Conservation (phyloP, 805 yeast genomes). For the Isabelozyma heimii region DNA sequence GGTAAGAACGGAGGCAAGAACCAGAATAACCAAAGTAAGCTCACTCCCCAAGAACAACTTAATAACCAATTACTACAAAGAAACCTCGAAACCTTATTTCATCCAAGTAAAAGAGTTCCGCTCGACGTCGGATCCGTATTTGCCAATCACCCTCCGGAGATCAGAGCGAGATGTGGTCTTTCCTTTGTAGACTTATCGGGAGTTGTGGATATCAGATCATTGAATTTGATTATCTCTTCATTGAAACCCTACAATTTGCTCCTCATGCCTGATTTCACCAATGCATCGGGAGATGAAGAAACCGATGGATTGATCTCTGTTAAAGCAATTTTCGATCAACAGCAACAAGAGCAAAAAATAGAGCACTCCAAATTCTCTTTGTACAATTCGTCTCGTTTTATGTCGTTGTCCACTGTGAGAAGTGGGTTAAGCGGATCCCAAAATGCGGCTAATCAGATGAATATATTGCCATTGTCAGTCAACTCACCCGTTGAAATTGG, state of each 20-base stretch:
- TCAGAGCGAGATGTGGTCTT: constrained; percentile 65
- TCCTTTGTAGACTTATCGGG: constrained; percentile 82
- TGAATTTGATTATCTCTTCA: constrained; percentile 71
- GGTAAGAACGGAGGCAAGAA: constrained; percentile 17
- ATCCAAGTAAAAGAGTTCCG: constrained; percentile 48
- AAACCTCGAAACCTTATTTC: constrained; percentile 46
- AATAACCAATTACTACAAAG: constrained; percentile 39
- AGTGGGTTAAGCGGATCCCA: constrained; percentile 18
- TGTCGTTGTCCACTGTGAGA: constrained; percentile 30
- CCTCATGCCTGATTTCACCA: constrained; percentile 46
- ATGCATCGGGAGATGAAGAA: constrained; percentile 10
- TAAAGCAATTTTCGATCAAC: constrained; percentile 24
- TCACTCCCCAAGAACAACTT: constrained; percentile 43
- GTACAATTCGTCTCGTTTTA: constrained; percentile 20
- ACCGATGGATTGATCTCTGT: constrained; percentile 27
- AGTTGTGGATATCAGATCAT: constrained; percentile 77
- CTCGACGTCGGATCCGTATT: constrained; percentile 15
- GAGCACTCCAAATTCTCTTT: constrained; percentile 15
- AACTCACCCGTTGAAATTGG: constrained; percentile 49
- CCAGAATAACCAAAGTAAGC: constrained; percentile 19
- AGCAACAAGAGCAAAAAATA: constrained; percentile 26
- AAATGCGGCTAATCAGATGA: constrained; percentile 21
- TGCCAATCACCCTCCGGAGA: constrained; percentile 18
- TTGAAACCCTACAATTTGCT: constrained; percentile 76
- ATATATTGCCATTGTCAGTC: constrained; percentile 24